A percentile compares a stretch with the other conserved stretches of the same genome.
These are phyloP conservation scores for Aureobasidium leucospermi DNA, from an alignment of 2,329 filamentous ascomycete species.

Conservation along the genomic window DNA sequence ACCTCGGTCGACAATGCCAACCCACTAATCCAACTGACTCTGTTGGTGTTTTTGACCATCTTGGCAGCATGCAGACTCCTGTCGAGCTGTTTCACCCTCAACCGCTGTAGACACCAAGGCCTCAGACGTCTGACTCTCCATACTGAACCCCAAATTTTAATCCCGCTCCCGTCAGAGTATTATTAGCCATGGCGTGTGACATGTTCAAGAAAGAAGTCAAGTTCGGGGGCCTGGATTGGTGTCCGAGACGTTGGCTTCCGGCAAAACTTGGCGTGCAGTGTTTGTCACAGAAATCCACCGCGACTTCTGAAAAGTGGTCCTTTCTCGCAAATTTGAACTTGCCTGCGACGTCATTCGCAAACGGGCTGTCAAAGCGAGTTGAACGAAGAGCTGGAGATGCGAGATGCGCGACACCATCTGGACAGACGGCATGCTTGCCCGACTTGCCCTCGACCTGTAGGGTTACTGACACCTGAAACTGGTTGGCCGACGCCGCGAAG, in stretches of 20 bases:
- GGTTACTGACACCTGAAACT: neutral
- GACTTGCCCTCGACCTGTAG: neutral
- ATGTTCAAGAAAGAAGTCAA: neutral
- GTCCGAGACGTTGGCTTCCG: neutral
- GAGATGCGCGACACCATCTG: neutral
- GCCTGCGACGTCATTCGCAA: neutral
- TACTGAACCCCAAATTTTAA: no score
- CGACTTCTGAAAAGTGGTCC: neutral
- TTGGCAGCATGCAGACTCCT: no score
- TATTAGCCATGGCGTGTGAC: neutral
- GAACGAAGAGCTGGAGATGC: neutral
- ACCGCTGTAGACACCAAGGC: no score
- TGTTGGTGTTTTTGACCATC: no score
- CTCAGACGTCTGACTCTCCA: no score
- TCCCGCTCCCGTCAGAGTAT: neutral
- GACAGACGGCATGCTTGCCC: neutral
- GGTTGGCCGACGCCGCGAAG: neutral
- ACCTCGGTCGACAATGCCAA: no score
- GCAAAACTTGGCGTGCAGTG: neutral
- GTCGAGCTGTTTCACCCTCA: no score
- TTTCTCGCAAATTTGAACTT: neutral
- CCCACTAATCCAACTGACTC: no score
- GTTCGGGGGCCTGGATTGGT: neutral
- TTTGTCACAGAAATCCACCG: slow-evolving; percentile 8
- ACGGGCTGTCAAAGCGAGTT: neutral